Percentiles rank a stretch among this genome's conserved stretches.
Conservation (phyloP, 2,329 filamentous ascomycete species). For the Fusarium camptoceras region DNA sequence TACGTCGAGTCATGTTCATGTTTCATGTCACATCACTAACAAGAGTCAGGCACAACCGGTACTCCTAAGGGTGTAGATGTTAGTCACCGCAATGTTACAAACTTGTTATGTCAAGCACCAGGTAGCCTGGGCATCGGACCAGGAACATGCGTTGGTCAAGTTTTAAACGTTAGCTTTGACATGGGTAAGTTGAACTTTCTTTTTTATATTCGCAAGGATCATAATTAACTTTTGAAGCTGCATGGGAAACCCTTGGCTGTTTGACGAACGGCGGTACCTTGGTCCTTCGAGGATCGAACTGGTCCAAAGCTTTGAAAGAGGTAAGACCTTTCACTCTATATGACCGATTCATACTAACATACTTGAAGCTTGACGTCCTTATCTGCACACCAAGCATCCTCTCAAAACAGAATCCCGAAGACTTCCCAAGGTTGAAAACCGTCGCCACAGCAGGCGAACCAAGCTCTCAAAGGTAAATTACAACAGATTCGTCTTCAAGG, state of each 20-base stretch:
- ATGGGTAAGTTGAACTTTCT: constrained; percentile 61
- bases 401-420: constrained; percentile 58
- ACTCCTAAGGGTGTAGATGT: constrained; percentile 70
- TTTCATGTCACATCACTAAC: not conserved
- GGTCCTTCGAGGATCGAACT: constrained; percentile 62
- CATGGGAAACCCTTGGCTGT: constrained; percentile 69
- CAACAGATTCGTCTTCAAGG: too few relatives aligned
- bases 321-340: constrained; percentile 42
- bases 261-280: constrained; percentile 68
- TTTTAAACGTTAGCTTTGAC: constrained; percentile 69
- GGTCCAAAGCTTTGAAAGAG: constrained; percentile 59
- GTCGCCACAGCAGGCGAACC: constrained; percentile 67
- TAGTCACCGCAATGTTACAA: constrained; percentile 66
- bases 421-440: constrained; percentile 62
- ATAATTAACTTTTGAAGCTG: constrained; percentile 53
- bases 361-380: constrained; percentile 60
- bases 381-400: constrained; percentile 68
- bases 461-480: constrained; percentile 58
- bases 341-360: not conserved
- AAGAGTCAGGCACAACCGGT: constrained; percentile 61
- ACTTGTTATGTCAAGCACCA: constrained; percentile 62
- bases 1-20: constrained; percentile 21
- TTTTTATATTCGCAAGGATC: not conserved
- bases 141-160: constrained; percentile 65
- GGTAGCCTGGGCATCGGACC: constrained; percentile 62